These are phyloP conservation scores for Suhomyces chickasaworum DNA, from an alignment of 1,139 yeast species.

Conservation along the genomic window DNA sequence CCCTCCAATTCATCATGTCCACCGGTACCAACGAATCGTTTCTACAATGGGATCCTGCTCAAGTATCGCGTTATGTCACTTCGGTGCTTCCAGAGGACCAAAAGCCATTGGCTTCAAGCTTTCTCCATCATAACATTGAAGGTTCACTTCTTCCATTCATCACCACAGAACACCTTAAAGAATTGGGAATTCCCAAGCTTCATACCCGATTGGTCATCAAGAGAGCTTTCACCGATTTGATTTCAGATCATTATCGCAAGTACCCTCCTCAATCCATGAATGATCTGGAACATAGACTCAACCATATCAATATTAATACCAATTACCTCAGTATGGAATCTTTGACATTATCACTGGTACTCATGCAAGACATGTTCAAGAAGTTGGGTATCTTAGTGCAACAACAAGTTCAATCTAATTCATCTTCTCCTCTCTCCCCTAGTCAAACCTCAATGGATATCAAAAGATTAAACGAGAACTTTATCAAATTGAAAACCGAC, in stretches of 20 bases:
- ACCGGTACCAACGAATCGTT: slow-evolving; percentile 38
- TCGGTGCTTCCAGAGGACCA: slow-evolving; percentile 27
- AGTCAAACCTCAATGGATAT: slow-evolving; percentile 32
- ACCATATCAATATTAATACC: slow-evolving; percentile 33
- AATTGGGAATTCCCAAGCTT: slow-evolving; percentile 52
- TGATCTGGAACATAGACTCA: slow-evolving; percentile 35
- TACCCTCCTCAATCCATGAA: slow-evolving; percentile 34
- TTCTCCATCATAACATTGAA: slow-evolving; percentile 59
- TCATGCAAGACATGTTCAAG: slow-evolving; percentile 42
- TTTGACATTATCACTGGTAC: slow-evolving; percentile 32
- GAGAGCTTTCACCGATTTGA: slow-evolving; percentile 48
- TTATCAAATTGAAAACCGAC: slow-evolving; percentile 52
- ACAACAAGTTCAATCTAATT: slow-evolving; percentile 18
- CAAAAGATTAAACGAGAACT: slow-evolving; percentile 48
- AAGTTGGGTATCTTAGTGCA: slow-evolving; percentile 18
- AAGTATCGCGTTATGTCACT: slow-evolving; percentile 41
- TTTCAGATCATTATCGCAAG: slow-evolving; percentile 36
- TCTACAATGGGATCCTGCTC: slow-evolving; percentile 52
- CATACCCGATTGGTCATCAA: slow-evolving; percentile 51
- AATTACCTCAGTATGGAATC: slow-evolving; percentile 42
- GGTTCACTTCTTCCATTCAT: slow-evolving; percentile 64
- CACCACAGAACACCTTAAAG: slow-evolving; percentile 60
- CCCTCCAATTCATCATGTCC: slow-evolving; percentile 13
- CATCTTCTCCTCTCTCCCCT: slow-evolving; percentile 28
- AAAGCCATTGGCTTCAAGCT: slow-evolving; percentile 29